These are phyloP conservation scores for Gastrolobium bilobum DNA, from an alignment of 306 rosid species.

Conservation along the genomic window DNA sequence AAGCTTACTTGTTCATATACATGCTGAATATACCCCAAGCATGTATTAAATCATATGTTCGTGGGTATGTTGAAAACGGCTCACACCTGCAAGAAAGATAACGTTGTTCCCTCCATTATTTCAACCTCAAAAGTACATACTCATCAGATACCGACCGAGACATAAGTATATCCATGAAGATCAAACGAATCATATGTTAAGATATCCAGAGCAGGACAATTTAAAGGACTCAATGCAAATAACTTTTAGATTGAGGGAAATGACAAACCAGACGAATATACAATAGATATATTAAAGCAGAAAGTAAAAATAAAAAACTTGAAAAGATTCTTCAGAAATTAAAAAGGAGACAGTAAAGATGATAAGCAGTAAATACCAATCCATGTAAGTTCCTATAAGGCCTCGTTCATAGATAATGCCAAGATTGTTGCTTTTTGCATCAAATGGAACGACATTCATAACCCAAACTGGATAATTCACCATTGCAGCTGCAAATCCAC, in stretches of 20 bases:
- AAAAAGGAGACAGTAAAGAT: slow-evolving; percentile 6
- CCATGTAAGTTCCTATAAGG: slow-evolving; percentile 69
- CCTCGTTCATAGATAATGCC: slow-evolving; percentile 64
- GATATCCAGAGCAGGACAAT: too few relatives aligned
- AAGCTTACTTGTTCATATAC: slow-evolving; percentile 63
- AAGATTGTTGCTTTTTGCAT: slow-evolving; percentile 53
- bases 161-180: background rate
- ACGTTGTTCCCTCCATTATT: background rate
- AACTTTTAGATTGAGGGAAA: background rate
- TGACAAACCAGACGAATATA: background rate
- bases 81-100: slow-evolving; percentile 62
- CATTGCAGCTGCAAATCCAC: slow-evolving; percentile 71
- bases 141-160: background rate
- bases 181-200: too few relatives aligned
- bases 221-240: too few relatives aligned
- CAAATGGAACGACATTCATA: slow-evolving; percentile 66
- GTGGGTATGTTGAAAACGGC: slow-evolving; percentile 69
- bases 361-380: slow-evolving; percentile 55
- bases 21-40: slow-evolving; percentile 61
- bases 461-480: slow-evolving; percentile 63
- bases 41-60: slow-evolving; percentile 71
- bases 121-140: background rate
- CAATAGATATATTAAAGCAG: background rate
- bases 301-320: background rate
- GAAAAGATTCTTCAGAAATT: background rate